Evolutionary conservation across 2,329 filamentous ascomycete genomes (phyloP).

Genomic region (Cladosporium halotolerans): DNA sequence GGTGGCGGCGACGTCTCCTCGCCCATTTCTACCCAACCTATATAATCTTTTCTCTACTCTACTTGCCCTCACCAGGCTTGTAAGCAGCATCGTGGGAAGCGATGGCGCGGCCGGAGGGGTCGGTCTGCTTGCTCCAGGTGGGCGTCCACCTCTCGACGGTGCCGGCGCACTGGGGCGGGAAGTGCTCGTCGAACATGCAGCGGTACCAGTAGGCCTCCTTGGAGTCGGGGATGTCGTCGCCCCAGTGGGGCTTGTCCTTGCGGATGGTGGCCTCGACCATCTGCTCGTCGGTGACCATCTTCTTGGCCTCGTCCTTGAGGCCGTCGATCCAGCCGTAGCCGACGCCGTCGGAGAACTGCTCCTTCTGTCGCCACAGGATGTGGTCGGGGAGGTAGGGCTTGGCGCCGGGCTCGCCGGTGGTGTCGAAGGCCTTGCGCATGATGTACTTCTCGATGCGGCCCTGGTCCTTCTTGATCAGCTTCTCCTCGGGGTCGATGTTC

Average conservation of each 20-base stretch:
- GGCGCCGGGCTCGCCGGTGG: conserved; percentile 56
- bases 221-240: conserved; percentile 81
- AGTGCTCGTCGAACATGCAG: conserved; percentile 97
- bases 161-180: conserved; percentile 81
- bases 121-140: conserved; percentile 93
- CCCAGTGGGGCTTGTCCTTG: conserved; percentile 97
- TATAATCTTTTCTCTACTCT: background rate
- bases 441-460: conserved; percentile 91
- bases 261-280: conserved; percentile 55
- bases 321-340: conserved; percentile 99
- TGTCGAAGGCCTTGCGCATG: conserved; percentile 95
- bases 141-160: conserved; percentile 97
- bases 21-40: conserved; percentile 25
- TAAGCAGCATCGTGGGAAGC: conserved; percentile 31
- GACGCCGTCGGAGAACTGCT: conserved; percentile 98
- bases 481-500: conserved; percentile 89
- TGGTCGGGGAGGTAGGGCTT: conserved; percentile 88
- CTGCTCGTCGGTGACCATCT: conserved; percentile 90
- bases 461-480: conserved; percentile 73
- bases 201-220: conserved; percentile 99
- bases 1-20: too few relatives aligned
- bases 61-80: conserved; percentile 17
- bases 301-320: conserved; percentile 88
- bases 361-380: conserved; percentile 98
- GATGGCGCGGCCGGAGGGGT: conserved; percentile 72